A percentile compares a stretch with the other conserved stretches of the same genome.
phyloP scores from a whole-genome alignment of 768 basidiomycete genomes.

The Serendipita sp. region DNA sequence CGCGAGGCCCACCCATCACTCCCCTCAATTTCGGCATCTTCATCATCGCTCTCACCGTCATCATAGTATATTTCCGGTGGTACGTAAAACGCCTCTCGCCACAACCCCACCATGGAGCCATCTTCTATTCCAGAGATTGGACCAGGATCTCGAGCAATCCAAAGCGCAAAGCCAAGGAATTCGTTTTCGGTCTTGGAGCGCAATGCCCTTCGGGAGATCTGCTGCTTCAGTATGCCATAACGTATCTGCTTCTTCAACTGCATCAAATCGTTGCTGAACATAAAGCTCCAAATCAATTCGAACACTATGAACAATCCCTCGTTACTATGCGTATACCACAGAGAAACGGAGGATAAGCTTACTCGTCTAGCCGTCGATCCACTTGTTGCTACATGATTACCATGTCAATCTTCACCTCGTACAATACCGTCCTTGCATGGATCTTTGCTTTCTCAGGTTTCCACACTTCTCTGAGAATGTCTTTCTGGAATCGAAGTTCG shows the following conservation, averaged over 20 bases:
- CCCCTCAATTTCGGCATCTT: neutral
- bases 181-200: neutral
- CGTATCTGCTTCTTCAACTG: neutral
- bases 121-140: neutral
- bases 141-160: neutral
- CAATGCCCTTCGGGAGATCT: neutral
- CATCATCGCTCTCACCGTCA: neutral
- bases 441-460: too few relatives aligned
- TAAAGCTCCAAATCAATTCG: neutral
- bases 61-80: neutral
- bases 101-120: conserved; percentile 5
- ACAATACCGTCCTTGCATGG: neutral
- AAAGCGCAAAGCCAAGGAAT: neutral
- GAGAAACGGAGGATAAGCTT: neutral
- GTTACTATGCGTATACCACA: neutral
- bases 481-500: neutral
- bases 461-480: too few relatives aligned
- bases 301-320: neutral
- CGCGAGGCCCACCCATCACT: neutral
- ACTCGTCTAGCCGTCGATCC: conserved; percentile 7
- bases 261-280: neutral
- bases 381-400: conserved; percentile 5
- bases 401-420: neutral
- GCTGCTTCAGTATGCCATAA: neutral
- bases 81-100: neutral